Evolutionary conservation across 2,329 filamentous ascomycete genomes (phyloP).

Genomic region (Cryphonectria naterciae): DNA sequence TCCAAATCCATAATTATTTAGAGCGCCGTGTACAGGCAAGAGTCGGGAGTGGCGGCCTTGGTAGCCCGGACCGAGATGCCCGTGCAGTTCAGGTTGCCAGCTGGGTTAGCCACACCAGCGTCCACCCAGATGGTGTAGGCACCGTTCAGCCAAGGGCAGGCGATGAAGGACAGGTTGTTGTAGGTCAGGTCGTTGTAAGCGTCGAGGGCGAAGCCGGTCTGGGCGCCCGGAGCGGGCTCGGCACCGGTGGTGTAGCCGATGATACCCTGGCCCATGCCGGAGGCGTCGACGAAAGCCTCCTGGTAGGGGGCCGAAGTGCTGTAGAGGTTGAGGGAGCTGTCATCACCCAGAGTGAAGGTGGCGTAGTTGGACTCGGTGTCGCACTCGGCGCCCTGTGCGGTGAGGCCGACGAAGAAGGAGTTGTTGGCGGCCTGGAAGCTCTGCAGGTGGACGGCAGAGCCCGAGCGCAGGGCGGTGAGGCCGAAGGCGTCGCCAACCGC

Average conservation of each 20-base stretch:
- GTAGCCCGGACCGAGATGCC: constrained; percentile 38
- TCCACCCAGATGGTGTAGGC: constrained; percentile 47
- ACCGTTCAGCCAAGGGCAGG: constrained; percentile 54
- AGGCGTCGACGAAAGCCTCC: constrained; percentile 57
- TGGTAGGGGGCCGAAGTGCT: constrained; percentile 47
- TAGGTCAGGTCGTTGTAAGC: constrained; percentile 50
- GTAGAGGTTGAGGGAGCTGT: constrained; percentile 54
- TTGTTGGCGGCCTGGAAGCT: constrained; percentile 48
- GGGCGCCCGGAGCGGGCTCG: constrained; percentile 45
- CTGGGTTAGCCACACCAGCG: constrained; percentile 41
- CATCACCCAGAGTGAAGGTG: constrained; percentile 51
- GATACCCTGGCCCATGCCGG: constrained; percentile 61
- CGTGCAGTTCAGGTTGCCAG: constrained; percentile 42
- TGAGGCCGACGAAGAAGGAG: constrained; percentile 49
- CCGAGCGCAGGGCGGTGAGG: constrained; percentile 55
- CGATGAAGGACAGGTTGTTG: constrained; percentile 49
- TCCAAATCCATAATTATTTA: not conserved
- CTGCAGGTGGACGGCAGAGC: constrained; percentile 52
- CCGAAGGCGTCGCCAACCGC: constrained; percentile 43
- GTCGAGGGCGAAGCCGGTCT: constrained; percentile 52
- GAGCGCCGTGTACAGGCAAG: constrained; percentile 7
- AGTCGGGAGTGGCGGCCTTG: constrained; percentile 1
- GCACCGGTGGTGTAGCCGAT: constrained; percentile 56
- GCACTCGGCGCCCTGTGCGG: constrained; percentile 54
- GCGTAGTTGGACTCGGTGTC: constrained; percentile 46